A percentile compares a stretch with the other conserved stretches of the same genome.
These are phyloP conservation scores for Grosmannia huntii DNA, from an alignment of 2,329 filamentous ascomycete genomes.

Conservation along the genomic window DNA sequence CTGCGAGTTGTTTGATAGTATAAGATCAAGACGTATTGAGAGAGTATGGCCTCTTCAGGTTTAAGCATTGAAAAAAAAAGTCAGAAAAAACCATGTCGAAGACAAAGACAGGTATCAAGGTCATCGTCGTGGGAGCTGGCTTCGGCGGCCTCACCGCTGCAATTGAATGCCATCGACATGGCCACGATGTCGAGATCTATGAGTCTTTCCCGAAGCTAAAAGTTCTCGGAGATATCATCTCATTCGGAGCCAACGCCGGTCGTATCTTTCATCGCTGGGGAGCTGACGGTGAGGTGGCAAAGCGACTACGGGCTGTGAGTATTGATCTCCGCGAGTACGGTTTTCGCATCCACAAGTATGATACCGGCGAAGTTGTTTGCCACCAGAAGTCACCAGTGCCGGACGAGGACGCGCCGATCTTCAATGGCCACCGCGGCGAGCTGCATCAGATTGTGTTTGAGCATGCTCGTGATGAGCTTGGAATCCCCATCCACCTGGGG, in stretches of 20 bases:
- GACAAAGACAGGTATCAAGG: too few relatives aligned
- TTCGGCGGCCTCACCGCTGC: too few relatives aligned
- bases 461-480: slow-evolving; percentile 24
- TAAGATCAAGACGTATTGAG: neutral
- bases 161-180: too few relatives aligned
- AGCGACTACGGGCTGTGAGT: slow-evolving; percentile 33
- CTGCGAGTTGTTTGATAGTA: neutral
- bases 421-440: slow-evolving; percentile 49
- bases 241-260: too few relatives aligned
- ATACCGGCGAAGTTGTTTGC: slow-evolving; percentile 44
- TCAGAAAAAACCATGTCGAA: too few relatives aligned
- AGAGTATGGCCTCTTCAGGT: neutral
- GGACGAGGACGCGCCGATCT: slow-evolving; percentile 35
- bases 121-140: too few relatives aligned
- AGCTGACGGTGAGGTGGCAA: too few relatives aligned
- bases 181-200: too few relatives aligned
- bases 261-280: too few relatives aligned
- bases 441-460: slow-evolving; percentile 46
- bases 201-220: too few relatives aligned
- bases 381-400: slow-evolving; percentile 35
- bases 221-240: too few relatives aligned
- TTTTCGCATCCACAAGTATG: slow-evolving; percentile 50
- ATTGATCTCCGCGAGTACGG: slow-evolving; percentile 40
- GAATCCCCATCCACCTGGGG: slow-evolving; percentile 41
- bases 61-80: neutral